phyloP scores from a whole-genome alignment of 148 eudicot genomes.

The Tetragonia tetragonoides region DNA sequence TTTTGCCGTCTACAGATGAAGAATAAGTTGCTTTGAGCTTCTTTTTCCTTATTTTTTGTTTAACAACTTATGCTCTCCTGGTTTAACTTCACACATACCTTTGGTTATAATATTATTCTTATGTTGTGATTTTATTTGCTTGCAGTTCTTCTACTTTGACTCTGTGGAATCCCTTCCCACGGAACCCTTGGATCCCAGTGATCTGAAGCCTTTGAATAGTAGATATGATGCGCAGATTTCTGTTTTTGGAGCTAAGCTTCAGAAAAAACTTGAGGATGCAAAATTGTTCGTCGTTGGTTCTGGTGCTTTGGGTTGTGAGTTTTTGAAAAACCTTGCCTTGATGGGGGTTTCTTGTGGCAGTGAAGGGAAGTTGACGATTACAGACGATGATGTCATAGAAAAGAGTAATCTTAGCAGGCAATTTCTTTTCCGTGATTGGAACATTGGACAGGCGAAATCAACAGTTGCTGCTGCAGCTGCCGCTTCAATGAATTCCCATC shows the following conservation, averaged over 20 bases:
- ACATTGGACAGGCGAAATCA: constrained; percentile 77
- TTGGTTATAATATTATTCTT: not conserved
- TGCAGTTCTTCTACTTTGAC: constrained; percentile 77
- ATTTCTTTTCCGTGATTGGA: constrained; percentile 82
- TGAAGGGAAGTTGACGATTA: constrained; percentile 62
- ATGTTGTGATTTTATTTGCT: constrained; percentile 9
- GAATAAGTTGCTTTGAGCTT: not conserved
- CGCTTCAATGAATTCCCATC: constrained; percentile 46
- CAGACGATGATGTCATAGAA: constrained; percentile 81
- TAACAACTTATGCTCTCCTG: not conserved
- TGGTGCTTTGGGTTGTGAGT: constrained; percentile 80
- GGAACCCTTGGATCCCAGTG: constrained; percentile 53
- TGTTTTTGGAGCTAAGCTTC: constrained; percentile 71
- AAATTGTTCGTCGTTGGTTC: constrained; percentile 68
- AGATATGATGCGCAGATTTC: constrained; percentile 82
- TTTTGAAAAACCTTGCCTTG: constrained; percentile 66
- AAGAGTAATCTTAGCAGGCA: constrained; percentile 81
- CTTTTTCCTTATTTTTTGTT: not conserved
- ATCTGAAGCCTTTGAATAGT: constrained; percentile 62
- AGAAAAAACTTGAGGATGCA: constrained; percentile 63
- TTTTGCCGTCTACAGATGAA: too few relatives aligned
- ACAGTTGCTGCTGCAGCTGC: constrained; percentile 81
- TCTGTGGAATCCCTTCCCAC: constrained; percentile 77
- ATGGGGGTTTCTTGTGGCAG: constrained; percentile 75
- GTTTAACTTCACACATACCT: not conserved